Evolutionary conservation across 306 rosid genomes (phyloP), one percentile per base, ranked within the genome.

Genomic region (Trifolium fragiferum): DNA sequence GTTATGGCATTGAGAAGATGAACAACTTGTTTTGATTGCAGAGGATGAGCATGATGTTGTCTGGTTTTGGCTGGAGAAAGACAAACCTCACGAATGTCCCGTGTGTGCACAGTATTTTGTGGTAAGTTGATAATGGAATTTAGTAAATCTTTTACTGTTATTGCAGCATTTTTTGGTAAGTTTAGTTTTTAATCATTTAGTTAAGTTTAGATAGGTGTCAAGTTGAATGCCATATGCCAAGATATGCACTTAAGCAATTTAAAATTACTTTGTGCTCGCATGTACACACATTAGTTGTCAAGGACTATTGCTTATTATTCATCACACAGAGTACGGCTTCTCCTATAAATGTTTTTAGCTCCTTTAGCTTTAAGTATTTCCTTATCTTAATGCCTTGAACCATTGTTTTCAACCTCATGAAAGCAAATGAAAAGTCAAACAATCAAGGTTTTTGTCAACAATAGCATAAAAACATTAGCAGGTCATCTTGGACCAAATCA

Each of bases 41-140:
- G 97, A 94, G 88, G 98, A 94, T 82, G 97, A 91, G 83, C 98
- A 94, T 72, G 98, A 94, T 76, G 92, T 94, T 82, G 95, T 94
- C 79, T 94, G 98, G 97, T 94, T 94, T 86, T 92, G 98, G 95
- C 87, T 94, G 95, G 89, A 87, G 88, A 91, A 94, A 80, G 93
- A 79, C 73, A 86, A 91, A 83, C 89, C 95, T 8, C 86, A 82
- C 78, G 97, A 91, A 88, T 94, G 98, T 50, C 97, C 98, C 4
- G 98, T 92, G 63, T 94, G 98, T 70, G 4, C 95, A 35, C 98
- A 94, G 66, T 88, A 91, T 64, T 94, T 94, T 85, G 91, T 16
- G 94, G 98, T 94, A 73, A 88, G 88, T 77, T 75, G 67, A 68
- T 70, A 18, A 64, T 79, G 15, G 61, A 63, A 63, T 64, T 60